Conservation (phyloP, 805 yeast genomes). For the Wickerhamiella kurtzmanii region DNA sequence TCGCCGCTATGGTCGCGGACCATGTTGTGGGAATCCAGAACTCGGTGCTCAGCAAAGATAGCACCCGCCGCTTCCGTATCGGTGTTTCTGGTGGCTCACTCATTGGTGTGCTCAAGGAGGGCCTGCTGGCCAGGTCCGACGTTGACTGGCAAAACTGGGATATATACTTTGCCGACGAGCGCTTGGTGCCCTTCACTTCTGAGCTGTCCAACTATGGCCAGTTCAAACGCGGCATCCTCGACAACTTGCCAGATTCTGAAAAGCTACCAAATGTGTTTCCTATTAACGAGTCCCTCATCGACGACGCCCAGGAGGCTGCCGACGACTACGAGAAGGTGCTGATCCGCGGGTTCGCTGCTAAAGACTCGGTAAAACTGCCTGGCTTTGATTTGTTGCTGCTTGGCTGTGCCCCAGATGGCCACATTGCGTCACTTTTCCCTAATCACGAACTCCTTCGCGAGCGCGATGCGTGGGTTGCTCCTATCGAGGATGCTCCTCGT, state of each 20-base stretch:
- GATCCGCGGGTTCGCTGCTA: slow-evolving; percentile 83
- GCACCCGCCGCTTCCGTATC: slow-evolving; percentile 58
- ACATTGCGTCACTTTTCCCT: slow-evolving; percentile 92
- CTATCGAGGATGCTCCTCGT: slow-evolving; percentile 81
- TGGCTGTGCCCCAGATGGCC: slow-evolving; percentile 99
- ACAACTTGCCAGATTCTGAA: slow-evolving; percentile 40
- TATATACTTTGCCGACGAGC: slow-evolving; percentile 89
- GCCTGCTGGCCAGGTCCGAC: slow-evolving; percentile 59
- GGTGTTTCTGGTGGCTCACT: slow-evolving; percentile 92
- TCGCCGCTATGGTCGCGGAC: slow-evolving; percentile 95
- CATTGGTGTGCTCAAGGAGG: slow-evolving; percentile 74
- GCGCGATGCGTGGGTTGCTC: slow-evolving; percentile 86
- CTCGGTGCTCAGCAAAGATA: slow-evolving; percentile 34
- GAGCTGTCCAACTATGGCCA: slow-evolving; percentile 82
- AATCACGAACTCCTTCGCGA: slow-evolving; percentile 81
- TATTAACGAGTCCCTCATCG: slow-evolving; percentile 60
- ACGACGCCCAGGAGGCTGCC: slow-evolving; percentile 68
- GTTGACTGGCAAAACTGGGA: slow-evolving; percentile 93
- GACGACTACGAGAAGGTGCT: slow-evolving; percentile 80
- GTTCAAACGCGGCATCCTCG: slow-evolving; percentile 71
- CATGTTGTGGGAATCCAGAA: slow-evolving; percentile 85
- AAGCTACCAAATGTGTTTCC: slow-evolving; percentile 63
- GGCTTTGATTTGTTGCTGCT: slow-evolving; percentile 80
- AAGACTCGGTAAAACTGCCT: slow-evolving; percentile 91
- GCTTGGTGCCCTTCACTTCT: slow-evolving; percentile 77